Evolutionary conservation across 2,329 filamentous ascomycete genomes (phyloP), one percentile per base, ranked within the genome.

Genomic region (Microdochium nivale): DNA sequence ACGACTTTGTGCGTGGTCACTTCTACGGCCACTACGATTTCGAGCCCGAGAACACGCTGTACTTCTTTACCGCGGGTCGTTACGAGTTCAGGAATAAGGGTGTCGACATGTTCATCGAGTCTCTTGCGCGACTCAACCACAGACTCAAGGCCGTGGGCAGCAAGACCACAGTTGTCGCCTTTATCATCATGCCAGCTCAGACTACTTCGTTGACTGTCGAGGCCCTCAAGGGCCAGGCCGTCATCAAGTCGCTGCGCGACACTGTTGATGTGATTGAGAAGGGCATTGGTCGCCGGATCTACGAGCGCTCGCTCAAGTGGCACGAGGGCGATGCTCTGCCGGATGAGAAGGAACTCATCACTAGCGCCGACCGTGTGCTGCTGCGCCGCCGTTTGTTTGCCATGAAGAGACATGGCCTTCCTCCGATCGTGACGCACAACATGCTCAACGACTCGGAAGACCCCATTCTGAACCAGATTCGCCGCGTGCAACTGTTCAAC

Each of bases 91-190:
- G 94, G 58, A 99, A 99, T 67, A 99, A 99, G 73, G 94, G 94
- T 64, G 92, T 96, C 10, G 94, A 99, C 70, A 97, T 99, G 94
- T 99, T 97, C 70, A 95, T 99, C 60, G 94, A 99, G 71, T 94
- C 91, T 3, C 75, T 99, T 56, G 94, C 94, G 25, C 88, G 94
- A 44, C 74, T 99, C 62, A 99, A 99, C 72, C 91, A 97, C 74
- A 83, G 87, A 37, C 82, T 99, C 65, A 97, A 97, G 79, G 72
- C 72, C 49, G 72, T 84, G 8, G 89, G 89, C 48, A 95, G 90
- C 60, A 95, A 94, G 71, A 91, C 86, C 66, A 97, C 94, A 0
- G 87, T 99, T 8, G 92, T 99, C 19, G 92, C 94, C 21, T 99
- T 99, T 67, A 88, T 99, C 70, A 97, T 99, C 68, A 95, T 99